phyloP scores from a whole-genome alignment of 2,329 filamentous ascomycete species.

The Fusarium pilosicola region DNA sequence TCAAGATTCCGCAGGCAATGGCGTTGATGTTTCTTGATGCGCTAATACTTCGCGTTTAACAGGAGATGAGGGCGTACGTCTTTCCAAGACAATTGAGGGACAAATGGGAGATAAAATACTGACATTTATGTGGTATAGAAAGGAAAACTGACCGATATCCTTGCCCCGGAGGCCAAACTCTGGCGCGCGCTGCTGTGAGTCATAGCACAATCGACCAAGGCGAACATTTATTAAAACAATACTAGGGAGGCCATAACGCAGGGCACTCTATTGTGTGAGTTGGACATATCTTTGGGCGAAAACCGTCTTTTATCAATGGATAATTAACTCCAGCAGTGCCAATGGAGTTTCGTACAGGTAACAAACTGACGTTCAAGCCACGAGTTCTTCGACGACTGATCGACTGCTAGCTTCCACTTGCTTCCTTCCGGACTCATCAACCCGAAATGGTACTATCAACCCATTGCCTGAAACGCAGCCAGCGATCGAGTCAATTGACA shows the following conservation, averaged over 20 bases:
- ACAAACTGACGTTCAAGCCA: neutral
- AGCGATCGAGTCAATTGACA: neutral
- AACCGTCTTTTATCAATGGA: neutral
- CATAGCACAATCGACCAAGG: neutral
- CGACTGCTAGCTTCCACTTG: constrained; percentile 63
- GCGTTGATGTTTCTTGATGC: neutral
- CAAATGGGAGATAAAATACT: accelerated
- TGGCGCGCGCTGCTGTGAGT: neutral
- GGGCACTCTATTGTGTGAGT: neutral
- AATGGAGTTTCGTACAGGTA: constrained; percentile 49
- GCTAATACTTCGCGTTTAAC: neutral
- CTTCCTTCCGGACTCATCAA: constrained; percentile 78
- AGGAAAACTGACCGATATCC: neutral
- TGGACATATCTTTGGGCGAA: neutral
- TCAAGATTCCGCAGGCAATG: constrained; percentile 4
- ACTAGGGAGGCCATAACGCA: neutral
- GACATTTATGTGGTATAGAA: neutral
- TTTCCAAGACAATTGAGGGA: neutral
- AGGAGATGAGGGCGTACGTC: neutral
- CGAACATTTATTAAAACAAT: neutral
- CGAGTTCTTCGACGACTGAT: neutral
- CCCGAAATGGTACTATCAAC: constrained; percentile 58
- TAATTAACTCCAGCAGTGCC: constrained; percentile 30
- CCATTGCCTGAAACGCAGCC: neutral
- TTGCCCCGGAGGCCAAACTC: neutral